phyloP scores from a whole-genome alignment of 1,284 basidiomycete species.

The Ceratobasidium theobromae region DNA sequence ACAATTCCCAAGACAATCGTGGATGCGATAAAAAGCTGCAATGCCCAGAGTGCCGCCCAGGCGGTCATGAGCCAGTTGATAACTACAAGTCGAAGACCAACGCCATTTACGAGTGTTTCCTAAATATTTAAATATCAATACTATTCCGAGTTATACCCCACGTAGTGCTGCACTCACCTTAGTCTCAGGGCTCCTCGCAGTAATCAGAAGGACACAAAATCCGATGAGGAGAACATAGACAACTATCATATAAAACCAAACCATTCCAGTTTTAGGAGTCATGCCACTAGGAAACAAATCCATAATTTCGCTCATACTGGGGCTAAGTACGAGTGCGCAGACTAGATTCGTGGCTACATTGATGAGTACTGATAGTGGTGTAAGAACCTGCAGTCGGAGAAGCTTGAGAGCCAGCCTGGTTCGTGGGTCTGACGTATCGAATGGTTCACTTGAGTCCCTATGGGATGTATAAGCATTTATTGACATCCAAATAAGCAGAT shows the following conservation, averaged over 20 bases:
- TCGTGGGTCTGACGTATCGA: slow-evolving; percentile 31
- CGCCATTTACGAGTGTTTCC: slow-evolving; percentile 48
- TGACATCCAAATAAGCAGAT: no score
- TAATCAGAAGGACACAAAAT: slow-evolving; percentile 49
- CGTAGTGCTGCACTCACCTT: slow-evolving; percentile 42
- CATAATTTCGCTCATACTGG: slow-evolving; percentile 41
- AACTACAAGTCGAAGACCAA: slow-evolving; percentile 51
- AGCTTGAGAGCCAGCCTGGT: slow-evolving; percentile 39
- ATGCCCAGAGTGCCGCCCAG: slow-evolving; percentile 43
- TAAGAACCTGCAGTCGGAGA: slow-evolving; percentile 47
- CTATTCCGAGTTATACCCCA: background rate
- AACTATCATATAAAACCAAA: slow-evolving; percentile 47
- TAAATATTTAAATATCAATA: slow-evolving; percentile 21
- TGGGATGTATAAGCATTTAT: no score
- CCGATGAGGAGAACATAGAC: slow-evolving; percentile 43
- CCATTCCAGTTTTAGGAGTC: slow-evolving; percentile 46
- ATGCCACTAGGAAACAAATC: slow-evolving; percentile 46
- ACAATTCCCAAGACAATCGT: slow-evolving; percentile 29
- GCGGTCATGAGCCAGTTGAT: slow-evolving; percentile 52
- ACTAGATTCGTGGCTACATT: slow-evolving; percentile 38
- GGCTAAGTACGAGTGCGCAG: slow-evolving; percentile 36
- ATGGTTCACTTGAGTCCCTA: slow-evolving; percentile 18
- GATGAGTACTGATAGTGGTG: slow-evolving; percentile 46
- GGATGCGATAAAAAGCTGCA: slow-evolving; percentile 34
- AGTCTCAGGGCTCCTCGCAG: slow-evolving; percentile 48